These are phyloP conservation scores for Naganishia sp. DNA, from an alignment of 1,284 basidiomycete genomes.

Conservation along the genomic window DNA sequence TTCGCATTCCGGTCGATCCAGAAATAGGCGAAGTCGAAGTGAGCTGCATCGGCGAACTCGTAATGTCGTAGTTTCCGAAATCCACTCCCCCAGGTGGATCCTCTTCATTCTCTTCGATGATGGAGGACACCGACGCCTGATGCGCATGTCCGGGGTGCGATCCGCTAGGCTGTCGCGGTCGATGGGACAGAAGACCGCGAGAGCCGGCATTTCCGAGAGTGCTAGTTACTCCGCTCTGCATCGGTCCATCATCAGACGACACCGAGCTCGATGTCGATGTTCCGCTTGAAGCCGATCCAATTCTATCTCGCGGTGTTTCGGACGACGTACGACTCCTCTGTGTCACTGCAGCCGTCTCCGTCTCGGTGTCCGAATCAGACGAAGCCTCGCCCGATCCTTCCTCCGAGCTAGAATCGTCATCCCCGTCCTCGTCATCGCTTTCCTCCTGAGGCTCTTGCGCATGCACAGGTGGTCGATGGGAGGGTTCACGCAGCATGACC, in stretches of 20 bases:
- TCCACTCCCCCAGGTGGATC: not conserved
- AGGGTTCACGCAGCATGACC: conserved; percentile 49
- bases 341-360: conserved; percentile 10
- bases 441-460: conserved; percentile 37
- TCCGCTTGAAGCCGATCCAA: conserved; percentile 1
- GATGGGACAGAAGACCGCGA: not conserved
- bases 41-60: conserved; percentile 7
- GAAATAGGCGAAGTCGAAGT: not conserved
- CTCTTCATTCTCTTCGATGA: conserved; percentile 28
- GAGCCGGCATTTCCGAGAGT: conserved; percentile 1
- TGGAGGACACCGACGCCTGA: conserved; percentile 18
- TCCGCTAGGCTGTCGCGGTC: conserved; percentile 14
- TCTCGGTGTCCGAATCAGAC: conserved; percentile 39
- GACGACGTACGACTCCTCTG: not conserved
- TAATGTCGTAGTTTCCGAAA: conserved; percentile 19
- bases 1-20: conserved; percentile 3
- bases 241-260: not conserved
- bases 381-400: conserved; percentile 25
- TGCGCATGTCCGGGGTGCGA: conserved; percentile 9
- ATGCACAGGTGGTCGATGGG: conserved; percentile 34
- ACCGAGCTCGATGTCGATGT: conserved; percentile 6
- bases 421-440: conserved; percentile 40
- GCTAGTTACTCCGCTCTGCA: not conserved
- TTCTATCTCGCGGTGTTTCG: not conserved
- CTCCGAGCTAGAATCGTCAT: conserved; percentile 41